Conservation (phyloP, 495 filamentous ascomycete species). For the Opeltia flavorubescens region DNA sequence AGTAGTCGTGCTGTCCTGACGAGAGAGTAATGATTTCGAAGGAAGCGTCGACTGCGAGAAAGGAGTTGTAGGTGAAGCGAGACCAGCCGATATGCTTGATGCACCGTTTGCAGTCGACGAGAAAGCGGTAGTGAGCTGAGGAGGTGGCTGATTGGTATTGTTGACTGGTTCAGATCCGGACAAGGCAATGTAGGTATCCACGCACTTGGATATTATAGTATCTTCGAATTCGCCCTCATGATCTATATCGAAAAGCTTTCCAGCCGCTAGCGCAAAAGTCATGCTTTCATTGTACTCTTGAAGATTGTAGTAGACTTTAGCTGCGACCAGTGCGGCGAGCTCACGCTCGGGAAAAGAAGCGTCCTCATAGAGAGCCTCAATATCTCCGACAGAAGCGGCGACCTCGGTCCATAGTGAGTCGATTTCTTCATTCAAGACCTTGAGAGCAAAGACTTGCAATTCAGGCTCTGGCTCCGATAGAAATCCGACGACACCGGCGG, state of each 20-base stretch:
- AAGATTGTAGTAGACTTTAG: slow-evolving; percentile 97
- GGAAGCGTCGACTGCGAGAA: slow-evolving; percentile 85
- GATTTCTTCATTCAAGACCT: slow-evolving; percentile 87
- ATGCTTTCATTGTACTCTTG: slow-evolving; percentile 99
- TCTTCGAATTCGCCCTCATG: slow-evolving; percentile 92
- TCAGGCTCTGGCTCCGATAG: slow-evolving; percentile 86
- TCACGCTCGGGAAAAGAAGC: slow-evolving; percentile 85
- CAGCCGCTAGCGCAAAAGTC: slow-evolving; percentile 91
- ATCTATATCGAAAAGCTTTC: slow-evolving; percentile 88
- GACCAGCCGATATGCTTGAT: slow-evolving; percentile 50
- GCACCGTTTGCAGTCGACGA: slow-evolving; percentile 43
- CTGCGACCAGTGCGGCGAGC: slow-evolving; percentile 83
- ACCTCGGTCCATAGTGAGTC: slow-evolving; percentile 97
- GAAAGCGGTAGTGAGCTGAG: slow-evolving; percentile 64
- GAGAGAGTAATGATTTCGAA: slow-evolving; percentile 82
- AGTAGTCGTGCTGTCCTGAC: slow-evolving; percentile 49
- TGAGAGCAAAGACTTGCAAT: slow-evolving; percentile 84
- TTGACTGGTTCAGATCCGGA: slow-evolving; percentile 43
- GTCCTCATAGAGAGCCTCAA: slow-evolving; percentile 97
- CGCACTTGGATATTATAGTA: slow-evolving; percentile 95
- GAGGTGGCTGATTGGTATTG: slow-evolving; percentile 37
- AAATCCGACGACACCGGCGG: slow-evolving; percentile 88
- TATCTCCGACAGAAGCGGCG: slow-evolving; percentile 76
- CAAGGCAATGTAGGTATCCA: slow-evolving; percentile 91
- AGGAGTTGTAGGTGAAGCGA: slow-evolving; percentile 78